These are phyloP conservation scores for Pythium volutum DNA, from an alignment of 352 stramenopile genomes.

Conservation along the genomic window DNA sequence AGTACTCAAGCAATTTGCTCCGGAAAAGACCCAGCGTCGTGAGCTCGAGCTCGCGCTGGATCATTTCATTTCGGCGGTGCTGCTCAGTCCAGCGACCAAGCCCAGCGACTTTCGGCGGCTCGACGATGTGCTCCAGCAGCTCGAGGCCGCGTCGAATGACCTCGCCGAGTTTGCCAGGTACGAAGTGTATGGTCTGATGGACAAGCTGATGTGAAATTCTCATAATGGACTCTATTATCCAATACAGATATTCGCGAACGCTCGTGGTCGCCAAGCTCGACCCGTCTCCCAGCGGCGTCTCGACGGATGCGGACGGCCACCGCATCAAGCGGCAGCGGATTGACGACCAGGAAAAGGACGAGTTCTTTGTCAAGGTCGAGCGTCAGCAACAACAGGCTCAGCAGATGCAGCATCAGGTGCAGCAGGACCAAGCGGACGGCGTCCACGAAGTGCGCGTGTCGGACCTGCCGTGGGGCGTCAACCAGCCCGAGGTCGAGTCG, in stretches of 20 bases:
- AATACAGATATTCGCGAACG: slow-evolving; percentile 13
- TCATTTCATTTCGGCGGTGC: slow-evolving; percentile 65
- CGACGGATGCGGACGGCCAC: not conserved
- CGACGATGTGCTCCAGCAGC: slow-evolving; percentile 34
- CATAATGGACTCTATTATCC: not conserved
- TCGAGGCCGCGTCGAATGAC: slow-evolving; percentile 38
- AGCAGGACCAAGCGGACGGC: slow-evolving; percentile 5
- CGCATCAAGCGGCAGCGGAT: slow-evolving; percentile 10
- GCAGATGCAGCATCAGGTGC: not conserved
- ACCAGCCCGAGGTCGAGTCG: slow-evolving; percentile 47
- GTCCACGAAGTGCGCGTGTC: slow-evolving; percentile 59
- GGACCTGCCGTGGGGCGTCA: slow-evolving; percentile 56
- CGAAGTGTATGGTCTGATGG: not conserved
- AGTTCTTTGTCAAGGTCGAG: slow-evolving; percentile 52
- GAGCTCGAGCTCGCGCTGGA: slow-evolving; percentile 63
- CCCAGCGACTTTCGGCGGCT: slow-evolving; percentile 34
- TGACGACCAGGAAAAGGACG: slow-evolving; percentile 9
- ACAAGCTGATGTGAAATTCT: not conserved
- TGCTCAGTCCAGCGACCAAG: slow-evolving; percentile 37
- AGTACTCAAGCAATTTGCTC: slow-evolving; percentile 31
- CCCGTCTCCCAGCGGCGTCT: not conserved
- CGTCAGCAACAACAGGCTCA: slow-evolving; percentile 14
- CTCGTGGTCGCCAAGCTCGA: slow-evolving; percentile 22
- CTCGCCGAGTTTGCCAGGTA: slow-evolving; percentile 65
- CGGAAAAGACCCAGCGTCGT: slow-evolving; percentile 43